Base-by-base conservation (phyloP, 352 stramenopile species). In the Globisporangium recalcitrans region DNA sequence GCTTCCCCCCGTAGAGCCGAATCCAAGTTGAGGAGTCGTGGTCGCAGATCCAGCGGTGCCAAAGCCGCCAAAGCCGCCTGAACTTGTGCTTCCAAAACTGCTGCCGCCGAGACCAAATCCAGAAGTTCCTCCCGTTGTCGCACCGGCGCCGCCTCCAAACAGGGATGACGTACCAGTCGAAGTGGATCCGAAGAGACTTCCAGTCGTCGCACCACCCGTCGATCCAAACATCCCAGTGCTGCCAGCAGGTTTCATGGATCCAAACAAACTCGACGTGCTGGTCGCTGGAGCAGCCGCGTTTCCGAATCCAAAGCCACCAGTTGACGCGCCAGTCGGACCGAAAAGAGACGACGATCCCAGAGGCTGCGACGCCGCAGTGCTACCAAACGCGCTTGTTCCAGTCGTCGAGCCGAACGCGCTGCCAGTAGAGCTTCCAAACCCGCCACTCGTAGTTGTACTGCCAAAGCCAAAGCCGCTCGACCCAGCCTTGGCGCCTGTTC, bases 31-130 rank as follows among this genome's bases (percentile, higher is more conserved):
- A 24, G 65, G 60, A 34, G 42, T 49, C 7, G 62, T 29, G 16
- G 53, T 48, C 11, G 51, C 42, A 22, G 40, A 19, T 38, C 60
- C 36, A 63, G 59, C 24, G 16, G 58, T 63, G 26, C 78, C 78
- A 67, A 85, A 87, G 0, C 77, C 65, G 21, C 77, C 72, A 67
- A 89, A 89, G 3, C 76, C 69, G 22, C 71, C 65, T 4, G 48
- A 26, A 47, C 55, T 63, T 31, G 61, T 69, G 51, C 34, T 73
- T 48, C 73, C 77, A 67, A 85, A 85, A 44, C 64, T 68, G n/a
- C 66, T 61, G 56, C 16, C 49, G 14, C 72, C 72, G 40, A 84
- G 77, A 44, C 73, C 73, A 59, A 80, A 81, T 8, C 71, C 73
- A 24, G 72, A 67, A 14, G 63, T 68, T 63, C 73, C 71, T 40